Conservation (phyloP, 495 filamentous ascomycete species). For the Penicillium pancosmium region DNA sequence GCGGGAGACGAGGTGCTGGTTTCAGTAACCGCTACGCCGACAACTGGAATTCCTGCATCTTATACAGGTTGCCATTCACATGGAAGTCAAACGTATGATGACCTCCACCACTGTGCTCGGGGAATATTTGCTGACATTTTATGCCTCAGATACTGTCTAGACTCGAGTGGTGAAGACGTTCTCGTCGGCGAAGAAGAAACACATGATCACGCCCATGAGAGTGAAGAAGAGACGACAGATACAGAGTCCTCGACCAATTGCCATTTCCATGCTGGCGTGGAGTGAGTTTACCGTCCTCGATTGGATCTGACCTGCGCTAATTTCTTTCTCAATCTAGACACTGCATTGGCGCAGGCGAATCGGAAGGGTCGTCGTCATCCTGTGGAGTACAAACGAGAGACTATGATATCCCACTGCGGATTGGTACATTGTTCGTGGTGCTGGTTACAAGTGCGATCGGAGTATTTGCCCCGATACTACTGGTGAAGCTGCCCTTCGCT, state of each 20-base stretch:
- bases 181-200: constrained; percentile 35
- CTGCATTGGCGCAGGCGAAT: constrained; percentile 47
- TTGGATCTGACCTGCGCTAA: constrained; percentile 4
- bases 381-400: constrained; percentile 51
- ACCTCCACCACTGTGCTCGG: not conserved
- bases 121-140: not conserved
- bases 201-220: not conserved
- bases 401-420: constrained; percentile 61
- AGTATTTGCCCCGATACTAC: constrained; percentile 46
- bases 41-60: constrained; percentile 43
- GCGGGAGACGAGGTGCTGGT: constrained; percentile 44
- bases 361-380: constrained; percentile 27
- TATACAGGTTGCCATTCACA: constrained; percentile 58
- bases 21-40: constrained; percentile 41
- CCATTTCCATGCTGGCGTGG: constrained; percentile 69
- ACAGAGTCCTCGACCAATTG: constrained; percentile 38
- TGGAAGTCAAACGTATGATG: constrained; percentile 46
- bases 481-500: constrained; percentile 35
- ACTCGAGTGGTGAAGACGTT: constrained; percentile 51
- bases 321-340: constrained; percentile 35
- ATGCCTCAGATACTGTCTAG: constrained; percentile 46
- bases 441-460: constrained; percentile 51
- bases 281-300: constrained; percentile 40
- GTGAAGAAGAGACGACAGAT: constrained; percentile 9
- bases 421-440: constrained; percentile 64